Evolutionary conservation across 257 asterid genomes (phyloP), one percentile per base, ranked within the genome.

Genomic region (Ocimum tenuiflorum): DNA sequence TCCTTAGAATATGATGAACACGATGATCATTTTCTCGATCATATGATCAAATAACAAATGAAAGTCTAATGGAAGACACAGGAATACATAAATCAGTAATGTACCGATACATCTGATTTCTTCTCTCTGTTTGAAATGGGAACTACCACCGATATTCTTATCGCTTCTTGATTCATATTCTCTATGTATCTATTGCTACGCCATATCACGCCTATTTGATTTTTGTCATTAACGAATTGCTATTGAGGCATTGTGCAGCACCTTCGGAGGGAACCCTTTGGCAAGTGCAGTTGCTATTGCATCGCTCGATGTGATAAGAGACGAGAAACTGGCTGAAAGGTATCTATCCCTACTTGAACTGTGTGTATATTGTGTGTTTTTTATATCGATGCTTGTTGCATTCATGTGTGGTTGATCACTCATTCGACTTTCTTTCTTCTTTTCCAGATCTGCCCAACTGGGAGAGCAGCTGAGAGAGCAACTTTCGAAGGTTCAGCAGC

Each of bases 221-320:
- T 8, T n/a, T 18, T 12, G 3, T 39, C 50, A 9, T 51, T 45
- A 29, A 54, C 65, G 42, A 66, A 60, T 59, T 56, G 55, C 56
- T 43, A 13, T 54, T 51, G 57, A 12, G 31, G 20, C 48, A 48
- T 62, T 49, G 11, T 75, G 68, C 85, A 92, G 99, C 88, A 92
- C 97, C 41, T 92, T 92, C 47, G 99, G 96, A 27, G 99, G 97
- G 33, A 92, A 89, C 63, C 97, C 99, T 31, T 82, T 89, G 88
- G 94, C 96, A 46, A 87, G 95, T 73, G 97, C 99, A 69, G 96
- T 92, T 73, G 96, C 94, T 69, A 77, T 89, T 79, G 94, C 97
- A 48, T 89, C 99, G 5, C 69, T 91, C 11, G 88, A 88, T 36
- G 94, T 88, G 77, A 79, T 92, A 69, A 75, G 71, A 66, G 92